Base-by-base conservation (phyloP, 495 filamentous ascomycete genomes). In the Cercophora scortea region DNA sequence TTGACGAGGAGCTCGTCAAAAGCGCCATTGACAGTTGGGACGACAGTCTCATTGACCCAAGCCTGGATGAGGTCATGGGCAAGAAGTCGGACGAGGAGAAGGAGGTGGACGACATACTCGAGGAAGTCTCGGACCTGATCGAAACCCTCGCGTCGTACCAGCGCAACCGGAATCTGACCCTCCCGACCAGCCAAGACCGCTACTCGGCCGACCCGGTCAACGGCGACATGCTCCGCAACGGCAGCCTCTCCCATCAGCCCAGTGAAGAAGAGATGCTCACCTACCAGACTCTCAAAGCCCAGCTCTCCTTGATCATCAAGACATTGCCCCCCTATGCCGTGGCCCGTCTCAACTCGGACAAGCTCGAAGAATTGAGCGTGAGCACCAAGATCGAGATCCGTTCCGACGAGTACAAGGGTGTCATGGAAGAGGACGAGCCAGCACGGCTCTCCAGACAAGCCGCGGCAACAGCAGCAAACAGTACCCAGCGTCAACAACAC, bases 131-230 rank as follows among this genome's bases (percentile, higher is more conserved):
- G 8, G 87, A 94, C 45, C 65, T 94, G 50, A 77, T 96, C 19
- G 84, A 94, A 58, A 91, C 88, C 2, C 73, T 96, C 16, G 79
- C 86, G 51, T 96, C 91, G 0, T 88, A 90, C 61, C 91, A 95
- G 66, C 84, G 83, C 42, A 88, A 89, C 55, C 85, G 90, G 42
- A 89, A 86, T 52, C 74, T 84, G 32, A 85, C 74, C 4, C 56
- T 87, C 9, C 72, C 71, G 40, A 71, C 71, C 32, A 72, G 72
- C 62, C 67, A 76, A 61, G 71, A 73, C 60, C 61, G 76, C 40
- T 69, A 70, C 58, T 65, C 68, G 51, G 56, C 70, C 45, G 77
- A 80, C 57, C 75, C 74, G 3, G 67, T 74, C 19, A 71, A 73
- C 47, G 71, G 71, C 32, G 75, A 78, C 51, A 76, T 78, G 74